Evolutionary conservation across 768 basidiomycete species (phyloP).

Genomic region (Naganishia friedmannii): DNA sequence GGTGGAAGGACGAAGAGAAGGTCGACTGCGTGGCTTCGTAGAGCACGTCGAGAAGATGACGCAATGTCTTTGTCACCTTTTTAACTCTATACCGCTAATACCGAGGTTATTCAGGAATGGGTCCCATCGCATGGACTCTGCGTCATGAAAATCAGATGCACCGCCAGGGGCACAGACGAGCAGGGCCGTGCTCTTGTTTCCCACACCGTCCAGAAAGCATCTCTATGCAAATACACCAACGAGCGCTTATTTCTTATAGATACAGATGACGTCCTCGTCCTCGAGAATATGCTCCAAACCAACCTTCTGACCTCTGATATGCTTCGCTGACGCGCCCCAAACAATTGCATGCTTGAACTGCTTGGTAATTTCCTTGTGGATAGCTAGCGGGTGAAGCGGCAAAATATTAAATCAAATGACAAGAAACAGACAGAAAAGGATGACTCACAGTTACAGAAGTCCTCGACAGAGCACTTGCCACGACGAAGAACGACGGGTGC

Average conservation of each 20-base stretch:
- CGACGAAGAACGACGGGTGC: conserved; percentile 76
- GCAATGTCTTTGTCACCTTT: too few species aligned
- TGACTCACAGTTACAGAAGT: conserved; percentile 66
- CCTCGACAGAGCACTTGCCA: conserved; percentile 63
- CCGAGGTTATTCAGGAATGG: too few species aligned
- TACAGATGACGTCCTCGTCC: conserved; percentile 52
- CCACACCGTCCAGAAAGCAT: too few species aligned
- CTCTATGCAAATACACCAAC: neutral
- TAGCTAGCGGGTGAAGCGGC: conserved; percentile 53
- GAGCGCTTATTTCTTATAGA: conserved; percentile 45
- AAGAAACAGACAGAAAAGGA: neutral
- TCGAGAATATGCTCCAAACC: conserved; percentile 51
- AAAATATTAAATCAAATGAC: neutral
- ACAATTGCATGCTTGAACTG: conserved; percentile 87
- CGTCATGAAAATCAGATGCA: too few species aligned
- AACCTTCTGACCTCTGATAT: conserved; percentile 84
- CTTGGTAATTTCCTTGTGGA: conserved; percentile 96
- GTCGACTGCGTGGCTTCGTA: too few species aligned
- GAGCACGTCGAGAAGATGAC: too few species aligned
- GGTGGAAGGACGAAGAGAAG: too few species aligned
- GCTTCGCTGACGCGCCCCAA: conserved; percentile 97
- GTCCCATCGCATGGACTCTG: too few species aligned
- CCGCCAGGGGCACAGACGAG: too few species aligned
- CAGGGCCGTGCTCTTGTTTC: too few species aligned
- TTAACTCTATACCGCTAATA: too few species aligned